Base-by-base conservation (phyloP, 2,329 filamentous ascomycete species). In the Aspergillus bombycis region DNA sequence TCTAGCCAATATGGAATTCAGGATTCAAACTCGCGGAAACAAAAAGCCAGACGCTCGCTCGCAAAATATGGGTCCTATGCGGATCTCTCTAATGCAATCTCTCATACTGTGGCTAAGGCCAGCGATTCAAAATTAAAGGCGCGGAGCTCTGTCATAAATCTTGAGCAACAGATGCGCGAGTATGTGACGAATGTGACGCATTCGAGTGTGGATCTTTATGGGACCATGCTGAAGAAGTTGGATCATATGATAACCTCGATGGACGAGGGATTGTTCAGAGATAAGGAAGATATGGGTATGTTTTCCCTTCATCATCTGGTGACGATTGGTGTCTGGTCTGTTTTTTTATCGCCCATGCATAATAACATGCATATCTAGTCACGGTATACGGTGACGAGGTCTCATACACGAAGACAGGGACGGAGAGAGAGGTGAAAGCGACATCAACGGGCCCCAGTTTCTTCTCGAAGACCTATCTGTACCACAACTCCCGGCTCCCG, bases 401-500 rank as follows among this genome's bases (percentile, higher is more conserved):
- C 28, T 10, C 7, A 7, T 52, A 52, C n/a, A 52, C 48, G 19
- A 52, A 52, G 48, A 52, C 46, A 28, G 46, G 46, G 16, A 50
- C 48, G 12, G 4, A 52, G 4, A 52, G n/a, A 12, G 28, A 32
- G 19, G 19, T 21, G 16, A 52, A 52, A 52, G 28, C 4, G 48
- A n/a, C 48, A 32, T 52, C 55, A 30, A 55, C 56, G 19, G 53
- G 64, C 9, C 59, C 83, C 10, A 86, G 84, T 65, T 88, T 89
- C 72, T 92, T 93, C 69, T 84, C 88, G 16, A 96, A 95, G 75
- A 90, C 92, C 16, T 89, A 93, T 71, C 79, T 89, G 1, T 96
- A 96, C 74, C 84, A 87, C 53, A 96, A 96, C 74, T 91, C 92
- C 2, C 87, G 86, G 62, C 80, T 96, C 6, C 90, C 92, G 0